Evolutionary conservation across 306 rosid genomes (phyloP).

Genomic region (Glycine soja): DNA sequence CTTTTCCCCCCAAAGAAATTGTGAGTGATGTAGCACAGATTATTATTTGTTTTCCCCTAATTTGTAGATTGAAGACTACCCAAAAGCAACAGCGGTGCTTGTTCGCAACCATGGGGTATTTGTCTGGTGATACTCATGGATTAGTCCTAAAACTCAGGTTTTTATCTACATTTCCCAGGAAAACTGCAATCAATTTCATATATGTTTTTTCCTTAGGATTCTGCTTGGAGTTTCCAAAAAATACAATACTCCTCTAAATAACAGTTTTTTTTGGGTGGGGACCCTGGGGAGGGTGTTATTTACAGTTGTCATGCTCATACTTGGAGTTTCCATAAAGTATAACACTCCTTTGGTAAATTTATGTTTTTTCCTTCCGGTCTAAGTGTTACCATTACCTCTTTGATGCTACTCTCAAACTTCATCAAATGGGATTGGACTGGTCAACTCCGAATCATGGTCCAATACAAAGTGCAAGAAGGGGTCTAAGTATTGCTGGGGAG

Average conservation of each 20-base stretch:
- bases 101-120: constrained; percentile 97
- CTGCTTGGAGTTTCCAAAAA: constrained; percentile 31
- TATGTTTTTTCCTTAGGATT: constrained; percentile 21
- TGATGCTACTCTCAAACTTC: constrained; percentile 90
- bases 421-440: constrained; percentile 88
- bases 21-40: not conserved
- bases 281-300: not conserved
- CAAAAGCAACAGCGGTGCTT: constrained; percentile 95
- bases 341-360: constrained; percentile 28
- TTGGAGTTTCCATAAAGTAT: too few relatives aligned
- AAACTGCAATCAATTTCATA: constrained; percentile 20
- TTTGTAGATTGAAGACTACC: constrained; percentile 86
- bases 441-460: constrained; percentile 80
- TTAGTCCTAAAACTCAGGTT: constrained; percentile 95
- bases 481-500: constrained; percentile 51
- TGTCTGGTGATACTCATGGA: constrained; percentile 98
- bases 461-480: constrained; percentile 62
- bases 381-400: constrained; percentile 93
- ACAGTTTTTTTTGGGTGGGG: not conserved
- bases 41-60: constrained; percentile 38
- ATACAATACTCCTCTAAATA: too few relatives aligned
- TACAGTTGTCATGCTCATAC: not conserved
- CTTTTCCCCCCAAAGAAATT: not conserved
- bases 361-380: constrained; percentile 61
- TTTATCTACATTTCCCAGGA: constrained; percentile 38